Conservation (phyloP, 2,329 filamentous ascomycete genomes). For the Sordariomycetes sp. region DNA sequence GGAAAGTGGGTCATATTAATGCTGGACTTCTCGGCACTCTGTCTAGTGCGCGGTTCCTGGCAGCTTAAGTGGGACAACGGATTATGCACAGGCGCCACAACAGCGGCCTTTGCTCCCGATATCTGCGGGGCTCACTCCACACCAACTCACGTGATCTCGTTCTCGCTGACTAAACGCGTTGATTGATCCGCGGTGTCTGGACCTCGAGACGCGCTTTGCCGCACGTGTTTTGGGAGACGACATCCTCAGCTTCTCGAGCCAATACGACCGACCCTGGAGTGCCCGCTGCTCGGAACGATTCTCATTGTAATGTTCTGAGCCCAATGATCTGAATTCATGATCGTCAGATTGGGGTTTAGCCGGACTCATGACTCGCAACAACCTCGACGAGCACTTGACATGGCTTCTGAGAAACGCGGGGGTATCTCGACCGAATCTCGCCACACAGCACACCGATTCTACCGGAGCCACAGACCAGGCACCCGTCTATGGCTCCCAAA, state of each 20-base stretch:
- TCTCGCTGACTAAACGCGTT: not conserved
- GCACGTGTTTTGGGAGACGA: not conserved
- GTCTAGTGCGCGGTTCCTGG: no score
- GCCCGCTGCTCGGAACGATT: not conserved
- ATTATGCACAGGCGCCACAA: no score
- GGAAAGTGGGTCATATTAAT: no score
- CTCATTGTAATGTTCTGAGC: not conserved
- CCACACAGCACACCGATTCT: not conserved
- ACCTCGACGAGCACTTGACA: constrained; percentile 4
- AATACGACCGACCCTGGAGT: not conserved
- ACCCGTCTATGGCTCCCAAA: not conserved
- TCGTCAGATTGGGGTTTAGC: not conserved
- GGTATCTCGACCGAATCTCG: not conserved
- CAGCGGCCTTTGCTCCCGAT: no score
- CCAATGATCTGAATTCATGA: not conserved
- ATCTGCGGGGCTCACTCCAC: not conserved
- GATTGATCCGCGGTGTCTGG: not conserved
- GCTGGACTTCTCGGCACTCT: no score
- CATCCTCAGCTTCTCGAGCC: not conserved
- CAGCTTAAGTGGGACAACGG: no score
- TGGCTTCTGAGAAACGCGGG: constrained; percentile 4
- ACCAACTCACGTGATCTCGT: constrained; percentile 3
- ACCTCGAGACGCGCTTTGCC: not conserved
- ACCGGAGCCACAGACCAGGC: not conserved
- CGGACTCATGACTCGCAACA: constrained; percentile 6